Percentiles rank a stretch among this genome's conserved stretches.
phyloP scores from a whole-genome alignment of 1,284 basidiomycete genomes.

The Naganishia albida region DNA sequence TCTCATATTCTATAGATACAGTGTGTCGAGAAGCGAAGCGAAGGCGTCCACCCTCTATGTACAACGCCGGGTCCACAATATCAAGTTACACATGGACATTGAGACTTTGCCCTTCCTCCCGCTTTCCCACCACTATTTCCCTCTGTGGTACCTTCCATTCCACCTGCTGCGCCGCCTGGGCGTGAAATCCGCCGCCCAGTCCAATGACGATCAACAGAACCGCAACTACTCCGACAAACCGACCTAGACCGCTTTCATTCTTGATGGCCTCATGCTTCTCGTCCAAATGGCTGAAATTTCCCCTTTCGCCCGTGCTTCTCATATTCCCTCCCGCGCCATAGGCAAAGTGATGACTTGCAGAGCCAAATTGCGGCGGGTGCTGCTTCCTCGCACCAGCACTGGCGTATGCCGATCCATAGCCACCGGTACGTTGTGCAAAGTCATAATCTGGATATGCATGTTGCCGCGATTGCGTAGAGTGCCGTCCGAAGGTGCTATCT shows the following conservation, averaged over 20 bases:
- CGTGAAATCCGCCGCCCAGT: slow-evolving; percentile 32
- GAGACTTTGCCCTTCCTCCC: not conserved
- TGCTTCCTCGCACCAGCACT: slow-evolving; percentile 13
- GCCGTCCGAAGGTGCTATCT: slow-evolving; percentile 14
- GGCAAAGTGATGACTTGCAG: slow-evolving; percentile 30
- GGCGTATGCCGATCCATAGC: slow-evolving; percentile 25
- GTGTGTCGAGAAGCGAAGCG: not conserved
- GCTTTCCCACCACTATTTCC: not conserved
- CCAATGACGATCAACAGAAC: slow-evolving; percentile 33
- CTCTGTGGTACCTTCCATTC: not conserved
- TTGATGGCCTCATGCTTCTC: slow-evolving; percentile 27
- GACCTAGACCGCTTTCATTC: slow-evolving; percentile 33
- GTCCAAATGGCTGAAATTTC: slow-evolving; percentile 18
- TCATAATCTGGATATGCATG: slow-evolving; percentile 29
- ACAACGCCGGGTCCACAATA: not conserved
- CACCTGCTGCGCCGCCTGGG: slow-evolving; percentile 25
- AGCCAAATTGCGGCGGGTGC: slow-evolving; percentile 34
- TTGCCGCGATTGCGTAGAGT: slow-evolving; percentile 28
- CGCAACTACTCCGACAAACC: slow-evolving; percentile 31
- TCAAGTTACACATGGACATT: not conserved
- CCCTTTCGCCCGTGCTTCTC: slow-evolving; percentile 21
- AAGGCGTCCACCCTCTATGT: not conserved
- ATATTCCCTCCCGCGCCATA: slow-evolving; percentile 12
- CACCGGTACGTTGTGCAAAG: slow-evolving; percentile 29
- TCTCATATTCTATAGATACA: not conserved